Conservation (phyloP, 192 early-diverging fungal species). For the Entomortierella lignicola region DNA sequence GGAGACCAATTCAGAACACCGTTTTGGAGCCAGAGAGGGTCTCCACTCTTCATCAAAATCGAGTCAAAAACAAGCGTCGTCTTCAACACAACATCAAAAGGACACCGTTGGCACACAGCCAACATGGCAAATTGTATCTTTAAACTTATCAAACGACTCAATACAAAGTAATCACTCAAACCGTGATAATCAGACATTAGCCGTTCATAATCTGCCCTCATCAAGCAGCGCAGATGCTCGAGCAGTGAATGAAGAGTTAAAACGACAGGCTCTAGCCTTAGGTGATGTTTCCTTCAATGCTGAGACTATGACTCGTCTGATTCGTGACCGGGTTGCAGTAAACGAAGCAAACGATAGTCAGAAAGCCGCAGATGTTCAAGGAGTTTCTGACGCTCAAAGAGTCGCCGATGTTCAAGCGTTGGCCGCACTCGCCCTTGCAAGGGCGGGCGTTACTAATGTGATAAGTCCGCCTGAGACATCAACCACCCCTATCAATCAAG, state of each 20-base stretch:
- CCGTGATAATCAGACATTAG: conserved; percentile 27
- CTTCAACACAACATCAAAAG: background rate
- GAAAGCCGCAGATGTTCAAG: background rate
- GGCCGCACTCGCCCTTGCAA: conserved; percentile 5
- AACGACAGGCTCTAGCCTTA: background rate
- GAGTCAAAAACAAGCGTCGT: background rate
- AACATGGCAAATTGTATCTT: conserved; percentile 16
- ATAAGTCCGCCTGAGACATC: background rate
- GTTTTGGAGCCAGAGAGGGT: background rate
- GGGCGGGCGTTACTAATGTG: background rate
- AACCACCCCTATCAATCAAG: background rate
- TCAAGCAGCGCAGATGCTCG: background rate
- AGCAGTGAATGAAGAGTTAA: background rate
- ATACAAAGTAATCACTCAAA: background rate
- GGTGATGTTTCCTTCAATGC: conserved; percentile 8
- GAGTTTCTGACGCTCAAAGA: too few relatives aligned
- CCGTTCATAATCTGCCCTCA: conserved; percentile 16
- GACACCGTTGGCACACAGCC: conserved; percentile 5
- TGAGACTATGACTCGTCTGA: conserved; percentile 13
- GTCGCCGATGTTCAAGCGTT: conserved; percentile 1
- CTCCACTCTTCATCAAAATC: background rate
- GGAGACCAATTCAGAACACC: background rate
- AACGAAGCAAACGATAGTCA: background rate
- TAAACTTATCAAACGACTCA: background rate
- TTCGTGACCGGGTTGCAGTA: conserved; percentile 6